phyloP scores from a whole-genome alignment of 345 rosid genomes.

The Lepidium africanum region DNA sequence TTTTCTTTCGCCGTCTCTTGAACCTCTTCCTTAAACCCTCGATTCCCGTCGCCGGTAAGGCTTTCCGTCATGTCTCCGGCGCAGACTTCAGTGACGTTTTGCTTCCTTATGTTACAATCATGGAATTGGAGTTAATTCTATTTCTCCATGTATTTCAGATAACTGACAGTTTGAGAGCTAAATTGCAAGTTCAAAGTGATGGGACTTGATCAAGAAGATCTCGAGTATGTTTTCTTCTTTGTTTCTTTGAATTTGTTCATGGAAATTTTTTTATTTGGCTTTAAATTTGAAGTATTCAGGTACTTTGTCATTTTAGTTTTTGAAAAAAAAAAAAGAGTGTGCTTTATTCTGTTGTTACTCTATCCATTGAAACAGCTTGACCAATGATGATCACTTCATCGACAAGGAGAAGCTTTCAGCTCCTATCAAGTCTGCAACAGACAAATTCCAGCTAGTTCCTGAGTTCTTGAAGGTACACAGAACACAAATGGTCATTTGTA shows the following conservation, averaged over 20 bases:
- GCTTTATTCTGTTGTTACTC: not conserved
- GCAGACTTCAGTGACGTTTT: not conserved
- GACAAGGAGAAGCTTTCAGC: conserved; percentile 23
- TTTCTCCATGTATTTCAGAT: conserved; percentile 1
- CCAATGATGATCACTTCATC: not conserved
- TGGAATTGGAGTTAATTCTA: not conserved
- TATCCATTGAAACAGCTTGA: conserved; percentile 9
- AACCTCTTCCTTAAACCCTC: not conserved
- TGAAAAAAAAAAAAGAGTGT: not conserved
- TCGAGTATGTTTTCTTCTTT: conserved; percentile 3
- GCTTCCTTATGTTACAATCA: not conserved
- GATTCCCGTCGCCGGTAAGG: not conserved
- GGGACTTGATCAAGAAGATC: conserved; percentile 14
- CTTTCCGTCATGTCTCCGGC: not conserved
- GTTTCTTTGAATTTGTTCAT: not conserved
- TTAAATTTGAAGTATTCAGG: not conserved
- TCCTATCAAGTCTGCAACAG: conserved; percentile 22
- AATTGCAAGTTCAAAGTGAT: conserved; percentile 4
- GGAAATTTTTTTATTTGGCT: not conserved
- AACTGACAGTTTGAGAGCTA: not conserved
- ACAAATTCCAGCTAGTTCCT: conserved; percentile 28
- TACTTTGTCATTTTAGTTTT: not conserved
- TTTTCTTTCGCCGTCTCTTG: not conserved
- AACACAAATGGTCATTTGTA: not conserved
- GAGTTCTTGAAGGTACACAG: conserved; percentile 31